Evolutionary conservation across 2,329 filamentous ascomycete genomes (phyloP).

Genomic region (Grosmannia penicillata): DNA sequence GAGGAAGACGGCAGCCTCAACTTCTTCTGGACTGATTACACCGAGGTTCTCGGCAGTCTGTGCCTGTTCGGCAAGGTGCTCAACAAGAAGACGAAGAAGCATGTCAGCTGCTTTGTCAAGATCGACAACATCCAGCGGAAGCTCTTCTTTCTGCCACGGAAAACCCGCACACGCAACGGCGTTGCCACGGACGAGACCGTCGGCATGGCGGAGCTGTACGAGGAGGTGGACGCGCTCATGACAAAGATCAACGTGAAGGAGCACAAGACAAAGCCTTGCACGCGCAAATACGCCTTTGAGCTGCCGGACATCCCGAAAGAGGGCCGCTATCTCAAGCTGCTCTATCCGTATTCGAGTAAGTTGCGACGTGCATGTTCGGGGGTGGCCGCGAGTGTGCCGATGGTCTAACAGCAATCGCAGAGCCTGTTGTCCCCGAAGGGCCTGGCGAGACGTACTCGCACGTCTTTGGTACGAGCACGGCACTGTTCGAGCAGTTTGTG

Average conservation of each 20-base stretch:
- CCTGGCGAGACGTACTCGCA: slow-evolving; percentile 83
- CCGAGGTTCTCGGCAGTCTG: slow-evolving; percentile 77
- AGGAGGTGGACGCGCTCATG: slow-evolving; percentile 83
- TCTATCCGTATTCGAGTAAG: slow-evolving; percentile 80
- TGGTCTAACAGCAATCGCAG: too few relatives aligned
- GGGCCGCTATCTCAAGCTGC: slow-evolving; percentile 81
- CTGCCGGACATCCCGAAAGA: slow-evolving; percentile 75
- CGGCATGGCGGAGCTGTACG: slow-evolving; percentile 76
- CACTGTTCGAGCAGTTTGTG: slow-evolving; percentile 94
- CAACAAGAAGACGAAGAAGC: slow-evolving; percentile 65
- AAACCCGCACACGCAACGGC: slow-evolving; percentile 40
- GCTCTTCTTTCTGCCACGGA: slow-evolving; percentile 79
- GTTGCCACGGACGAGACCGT: slow-evolving; percentile 63
- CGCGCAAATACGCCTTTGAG: slow-evolving; percentile 91
- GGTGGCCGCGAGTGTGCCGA: neutral
- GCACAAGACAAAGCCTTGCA: slow-evolving; percentile 87
- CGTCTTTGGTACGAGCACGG: slow-evolving; percentile 85
- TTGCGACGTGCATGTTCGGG: slow-evolving; percentile 4
- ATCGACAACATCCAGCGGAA: slow-evolving; percentile 89
- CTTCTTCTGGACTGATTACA: slow-evolving; percentile 97
- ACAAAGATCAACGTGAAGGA: slow-evolving; percentile 68
- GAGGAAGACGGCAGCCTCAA: slow-evolving; percentile 83
- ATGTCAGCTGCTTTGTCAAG: slow-evolving; percentile 90
- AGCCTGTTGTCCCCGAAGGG: slow-evolving; percentile 56
- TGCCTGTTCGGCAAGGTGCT: slow-evolving; percentile 94